Evolutionary conservation across 495 filamentous ascomycete genomes (phyloP).

Genomic region (Lasiosphaeria ovina): DNA sequence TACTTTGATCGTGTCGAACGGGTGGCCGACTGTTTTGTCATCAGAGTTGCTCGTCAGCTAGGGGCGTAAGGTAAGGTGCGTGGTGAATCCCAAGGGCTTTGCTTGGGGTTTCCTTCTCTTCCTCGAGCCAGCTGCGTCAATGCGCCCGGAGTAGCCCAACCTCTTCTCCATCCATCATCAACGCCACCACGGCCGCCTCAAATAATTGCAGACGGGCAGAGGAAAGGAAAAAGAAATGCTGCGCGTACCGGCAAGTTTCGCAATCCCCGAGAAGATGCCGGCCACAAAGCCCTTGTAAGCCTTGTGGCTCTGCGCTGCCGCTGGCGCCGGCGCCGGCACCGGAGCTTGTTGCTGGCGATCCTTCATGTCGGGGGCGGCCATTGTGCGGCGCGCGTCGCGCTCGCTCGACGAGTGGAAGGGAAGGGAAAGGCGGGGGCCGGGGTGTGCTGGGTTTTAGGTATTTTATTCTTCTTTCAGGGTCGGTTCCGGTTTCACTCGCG

Average conservation of each 20-base stretch:
- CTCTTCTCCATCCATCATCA: too few relatives aligned
- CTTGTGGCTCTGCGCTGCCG: slow-evolving; percentile 5
- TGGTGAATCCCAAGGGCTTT: not conserved
- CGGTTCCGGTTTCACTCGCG: too few relatives aligned
- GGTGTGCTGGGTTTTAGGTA: too few relatives aligned
- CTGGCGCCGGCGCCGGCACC: slow-evolving; percentile 9
- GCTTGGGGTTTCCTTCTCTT: not conserved
- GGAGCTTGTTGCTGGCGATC: slow-evolving; percentile 9
- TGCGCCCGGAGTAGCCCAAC: too few relatives aligned
- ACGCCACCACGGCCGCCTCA: too few relatives aligned
- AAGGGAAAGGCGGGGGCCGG: not conserved
- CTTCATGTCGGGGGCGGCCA: slow-evolving; percentile 13
- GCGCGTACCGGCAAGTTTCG: slow-evolving; percentile 75
- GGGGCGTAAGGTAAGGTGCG: not conserved
- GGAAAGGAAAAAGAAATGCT: slow-evolving; percentile 10
- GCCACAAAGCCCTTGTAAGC: slow-evolving; percentile 91
- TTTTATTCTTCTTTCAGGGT: too few relatives aligned
- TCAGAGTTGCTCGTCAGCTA: not conserved
- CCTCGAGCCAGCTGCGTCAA: too few relatives aligned
- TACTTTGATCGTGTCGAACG: slow-evolving; percentile 95
- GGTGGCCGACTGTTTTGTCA: slow-evolving; percentile 44
- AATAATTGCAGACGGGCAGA: not conserved
- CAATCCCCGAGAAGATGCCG: slow-evolving; percentile 88
- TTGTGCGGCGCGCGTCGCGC: slow-evolving; percentile 11
- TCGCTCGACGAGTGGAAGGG: not conserved